Evolutionary conservation across 768 basidiomycete species (phyloP), one percentile per base, ranked within the genome.

Genomic region (Tephrocybe sp.): DNA sequence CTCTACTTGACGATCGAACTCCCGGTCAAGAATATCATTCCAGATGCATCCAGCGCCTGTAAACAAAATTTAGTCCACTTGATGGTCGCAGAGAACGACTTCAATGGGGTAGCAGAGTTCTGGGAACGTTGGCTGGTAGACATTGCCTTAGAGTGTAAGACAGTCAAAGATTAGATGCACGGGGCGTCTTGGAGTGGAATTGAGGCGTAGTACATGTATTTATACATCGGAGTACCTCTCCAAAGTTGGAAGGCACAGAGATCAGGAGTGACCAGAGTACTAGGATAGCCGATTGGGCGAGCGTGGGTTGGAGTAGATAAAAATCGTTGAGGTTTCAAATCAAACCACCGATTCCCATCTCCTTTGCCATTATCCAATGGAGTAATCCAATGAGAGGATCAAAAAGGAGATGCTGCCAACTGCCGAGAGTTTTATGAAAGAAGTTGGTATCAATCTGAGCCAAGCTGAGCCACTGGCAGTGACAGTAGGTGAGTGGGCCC

Each of bases 1-100:
- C 40, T 69, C 70, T 72, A 34, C 71, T 62, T 62, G 60, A 7
- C 57, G 55, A 45, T 72, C 71, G 45, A 70, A 57, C 7, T 63
- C 50, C n/a, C 60, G 56, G 45, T 67, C 64, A 12, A 60, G 42
- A 19, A 61, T 64, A 33, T 64, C 61, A 37, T 64, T 64, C 58
- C 57, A 61, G 10, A 59, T 56, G 45, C 60, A 59, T 10, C 54
- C 60, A 38, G 54, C 59, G 16, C 57, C 55, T 58, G 19, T 8
- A 22, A n/a, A 29, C 2, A 30, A 16, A 4, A 4, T 2, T n/a
- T n/a, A n/a, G n/a, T n/a, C n/a, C n/a, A 50, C 41, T 54, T 57
- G 19, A 55, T 52, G 3, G 44, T 51, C 23, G 36, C 44, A 12
- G 40, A 27, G 13, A 55, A 29, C 4, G 48, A 54, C 21, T 51